Evolutionary conservation across 352 stramenopile species (phyloP), one percentile per base, ranked within the genome.

Genomic region (Aphanomyces invadans): DNA sequence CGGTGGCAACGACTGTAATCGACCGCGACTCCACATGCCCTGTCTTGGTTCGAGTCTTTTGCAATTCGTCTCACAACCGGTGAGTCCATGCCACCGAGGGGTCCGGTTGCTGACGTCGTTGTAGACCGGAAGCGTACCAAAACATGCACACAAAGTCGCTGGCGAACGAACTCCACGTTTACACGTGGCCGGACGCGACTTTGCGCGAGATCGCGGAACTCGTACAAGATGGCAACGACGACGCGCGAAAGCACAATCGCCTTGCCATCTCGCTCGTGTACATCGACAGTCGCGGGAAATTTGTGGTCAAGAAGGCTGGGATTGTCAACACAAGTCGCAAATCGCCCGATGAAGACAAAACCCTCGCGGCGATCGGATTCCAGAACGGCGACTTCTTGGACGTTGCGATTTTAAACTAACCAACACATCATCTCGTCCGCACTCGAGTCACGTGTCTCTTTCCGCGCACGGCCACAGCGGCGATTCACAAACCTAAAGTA

Each of bases 171-270:
- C 70, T 87, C 29, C 80, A 90, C 53, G 80, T 88, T 55, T 88
- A 90, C 73, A 88, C 78, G 26, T 90, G 81, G 81, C 76, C 77
- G 4, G 81, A 90, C 61, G 80, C 79, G 10, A 90, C 81, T 32
- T 71, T 90, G 57, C 74, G 81, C 17, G 81, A 90, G 59, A 80
- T 88, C 19, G 77, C 78, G 2, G 81, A 88, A 52, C 70, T 90
- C n/a, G 73, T 88, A 25, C 80, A 87, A 62, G 80, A 88, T 56
- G 76, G 77, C 17, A 88, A 84, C 48, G 26, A 72, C 0, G 78
- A 88, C 21, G 77, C 80, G 7, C 75, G 73, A 51, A 82, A 84
- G 63, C 81, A 74, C 26, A 73, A 72, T 45, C 81, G 81, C 9
- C 73, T 90, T 56, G 83, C 75, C 39, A 79, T 88, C 29, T 87